These are phyloP conservation scores for Suillus fuscotomentosus DNA, from an alignment of 768 basidiomycete genomes.

Conservation along the genomic window DNA sequence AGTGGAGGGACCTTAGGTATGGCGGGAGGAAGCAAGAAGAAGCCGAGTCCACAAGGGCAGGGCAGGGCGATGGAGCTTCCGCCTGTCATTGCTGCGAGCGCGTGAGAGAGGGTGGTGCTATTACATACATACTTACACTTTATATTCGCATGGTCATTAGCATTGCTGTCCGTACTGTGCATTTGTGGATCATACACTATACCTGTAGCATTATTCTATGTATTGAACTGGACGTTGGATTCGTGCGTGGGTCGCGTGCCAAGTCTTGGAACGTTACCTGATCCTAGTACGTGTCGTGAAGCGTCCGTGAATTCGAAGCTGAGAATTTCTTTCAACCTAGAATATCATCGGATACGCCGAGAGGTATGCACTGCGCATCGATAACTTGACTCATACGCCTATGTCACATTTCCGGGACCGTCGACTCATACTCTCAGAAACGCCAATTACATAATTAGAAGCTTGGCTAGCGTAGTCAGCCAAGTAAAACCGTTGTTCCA, in stretches of 20 bases:
- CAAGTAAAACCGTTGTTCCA: no score
- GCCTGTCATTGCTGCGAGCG: slow-evolving; percentile 35
- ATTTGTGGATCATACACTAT: slow-evolving; percentile 22
- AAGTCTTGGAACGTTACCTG: neutral
- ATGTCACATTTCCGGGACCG: no score
- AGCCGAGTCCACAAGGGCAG: slow-evolving; percentile 23
- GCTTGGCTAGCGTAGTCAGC: no score
- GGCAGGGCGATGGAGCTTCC: slow-evolving; percentile 25
- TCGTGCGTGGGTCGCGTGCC: neutral
- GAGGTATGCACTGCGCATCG: no score
- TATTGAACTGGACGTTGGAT: neutral
- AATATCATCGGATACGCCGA: no score
- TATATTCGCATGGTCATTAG: slow-evolving; percentile 6
- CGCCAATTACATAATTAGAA: no score
- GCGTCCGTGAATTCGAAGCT: no score
- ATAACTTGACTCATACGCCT: no score
- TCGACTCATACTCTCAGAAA: no score
- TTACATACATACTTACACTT: slow-evolving; percentile 7
- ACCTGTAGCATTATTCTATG: slow-evolving; percentile 33
- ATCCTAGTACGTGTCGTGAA: neutral
- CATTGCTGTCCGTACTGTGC: neutral
- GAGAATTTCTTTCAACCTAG: no score
- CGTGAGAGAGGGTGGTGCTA: slow-evolving; percentile 18
- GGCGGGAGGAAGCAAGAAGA: slow-evolving; percentile 6
- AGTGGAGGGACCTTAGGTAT: slow-evolving; percentile 11